Evolutionary conservation across 768 basidiomycete genomes (phyloP), one percentile per base, ranked within the genome.

Genomic region (Daedaleopsis sinensis): DNA sequence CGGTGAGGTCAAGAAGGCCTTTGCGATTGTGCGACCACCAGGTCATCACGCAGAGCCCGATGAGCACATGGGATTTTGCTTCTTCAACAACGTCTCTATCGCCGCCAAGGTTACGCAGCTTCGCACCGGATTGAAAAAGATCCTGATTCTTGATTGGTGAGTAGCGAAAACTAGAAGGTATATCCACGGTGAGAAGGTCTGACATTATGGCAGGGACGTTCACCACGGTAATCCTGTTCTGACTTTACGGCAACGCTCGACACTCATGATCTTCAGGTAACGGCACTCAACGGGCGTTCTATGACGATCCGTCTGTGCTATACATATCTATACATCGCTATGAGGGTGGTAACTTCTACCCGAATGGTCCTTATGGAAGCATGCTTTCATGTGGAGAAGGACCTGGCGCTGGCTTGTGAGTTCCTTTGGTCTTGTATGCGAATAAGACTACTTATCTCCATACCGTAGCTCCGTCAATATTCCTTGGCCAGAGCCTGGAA

Each of bases 21-120:
- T 99, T 71, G 97, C 97, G 2, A 93, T 98, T 63, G 96, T 98
- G 38, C 85, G 97, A 55, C 97, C 97, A 13, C 97, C 97, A 0
- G 97, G 97, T 0, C 97, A 99, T 72, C 97, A 99, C 70, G 96
- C 97, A 7, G 97, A 99, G 72, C 97, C 97, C 5, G 93, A 97
- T 65, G 91, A 96, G 71, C 92, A 94, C 65, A 98, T 98, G 96
- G 97, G 97, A 1, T 99, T 99, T 74, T 98, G 97, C 75, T 97
- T 99, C 79, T 97, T 95, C 79, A 99, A 99, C 74, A 99, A 99
- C 71, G 95, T 96, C 37, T 90, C 97, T 0, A 91, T 99, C 16
- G 96, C 96, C 1, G 84, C 93, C 19, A 85, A 86, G 68, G 91
- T 94, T 24, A 86, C 91, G 19, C 89, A 93, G 71, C 77, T 89